Evolutionary conservation across 2,329 filamentous ascomycete genomes (phyloP), one percentile per base, ranked within the genome.

Genomic region (Cladosporium velox): DNA sequence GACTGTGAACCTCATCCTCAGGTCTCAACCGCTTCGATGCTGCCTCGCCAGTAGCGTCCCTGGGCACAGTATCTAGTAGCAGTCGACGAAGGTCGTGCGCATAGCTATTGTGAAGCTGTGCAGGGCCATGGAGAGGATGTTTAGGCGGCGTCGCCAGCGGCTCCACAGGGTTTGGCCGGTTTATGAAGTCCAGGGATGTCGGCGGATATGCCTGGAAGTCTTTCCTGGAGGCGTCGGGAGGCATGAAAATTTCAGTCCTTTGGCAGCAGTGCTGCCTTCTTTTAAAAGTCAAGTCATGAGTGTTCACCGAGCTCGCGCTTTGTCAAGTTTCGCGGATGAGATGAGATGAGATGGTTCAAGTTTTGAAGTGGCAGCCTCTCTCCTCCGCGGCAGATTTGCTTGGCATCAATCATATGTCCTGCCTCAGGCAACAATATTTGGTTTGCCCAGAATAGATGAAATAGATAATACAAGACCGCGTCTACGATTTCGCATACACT

Each of bases 151-250:
- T 69, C 5, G 70, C 66, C 44, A 75, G 73, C 2, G 76, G 76
- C 68, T 78, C 75, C 8, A 78, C 72, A 1, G 76, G 76, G 60
- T 77, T 78, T 0, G 76, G 76, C 11, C 74, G 70, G 59, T 75
- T 76, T 47, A 65, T 65, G 44, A 59, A 65, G 24, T 65, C 64
- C 21, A 65, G 38, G 21, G 64, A 65, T 44, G 64, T 65, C 24
- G 61, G 61, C 61, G 61, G 68, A 77, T 78, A 64, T 24, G 61
- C 61, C 61, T 64, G 61, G 4, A 64, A 26, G 34, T 67, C 61
- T 47, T 64, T 64, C 24, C 35, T 30, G 8, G 34, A 4, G 35
- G 49, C 21, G 38, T 55, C 52, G 15, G 34, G n/a, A 57, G 61
- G 24, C 61, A 64, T 64, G 7, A 30, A 26, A n/a, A 32, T 24